These are phyloP conservation scores for Fusarium acutatum DNA, from an alignment of 2,329 filamentous ascomycete genomes.

Conservation along the genomic window DNA sequence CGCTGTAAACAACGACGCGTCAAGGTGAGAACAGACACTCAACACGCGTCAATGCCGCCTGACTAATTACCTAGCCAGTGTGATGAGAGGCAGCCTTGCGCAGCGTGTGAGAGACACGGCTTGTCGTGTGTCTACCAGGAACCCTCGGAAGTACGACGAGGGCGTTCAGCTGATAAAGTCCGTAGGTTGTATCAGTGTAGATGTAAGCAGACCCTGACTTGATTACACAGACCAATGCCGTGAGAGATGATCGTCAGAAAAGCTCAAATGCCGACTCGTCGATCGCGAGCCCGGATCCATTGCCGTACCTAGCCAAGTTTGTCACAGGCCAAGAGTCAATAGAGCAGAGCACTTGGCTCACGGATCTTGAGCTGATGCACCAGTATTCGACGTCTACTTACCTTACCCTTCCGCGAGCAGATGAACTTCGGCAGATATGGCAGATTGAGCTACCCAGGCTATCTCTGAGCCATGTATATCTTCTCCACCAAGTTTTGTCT, in stretches of 20 bases:
- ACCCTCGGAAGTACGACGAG: not conserved
- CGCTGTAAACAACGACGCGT: conserved; percentile 50
- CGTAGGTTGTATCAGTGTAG: not conserved
- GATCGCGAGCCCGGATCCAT: conserved; percentile 21
- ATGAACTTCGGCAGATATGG: conserved; percentile 42
- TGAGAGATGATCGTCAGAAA: not conserved
- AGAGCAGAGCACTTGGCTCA: conserved; percentile 41
- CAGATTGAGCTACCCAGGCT: conserved; percentile 42
- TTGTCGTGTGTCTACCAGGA: conserved; percentile 45
- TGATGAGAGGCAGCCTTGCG: conserved; percentile 50
- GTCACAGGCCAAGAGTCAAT: conserved; percentile 21
- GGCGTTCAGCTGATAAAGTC: not conserved
- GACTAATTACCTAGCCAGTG: conserved; percentile 44
- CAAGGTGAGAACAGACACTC: conserved; percentile 40
- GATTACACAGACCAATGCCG: not conserved
- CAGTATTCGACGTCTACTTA: conserved; percentile 46
- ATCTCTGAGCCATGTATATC: conserved; percentile 39
- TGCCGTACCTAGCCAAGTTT: conserved; percentile 38
- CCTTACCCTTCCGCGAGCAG: conserved; percentile 44
- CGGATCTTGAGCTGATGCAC: conserved; percentile 50
- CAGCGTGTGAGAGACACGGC: conserved; percentile 48
- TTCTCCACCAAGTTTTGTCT: conserved; percentile 47
- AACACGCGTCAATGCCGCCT: not conserved
- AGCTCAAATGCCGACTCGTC: not conserved
- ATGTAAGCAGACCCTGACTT: not conserved